Base-by-base conservation (phyloP, 129 eudicot species). In the Calendula officinalis region DNA sequence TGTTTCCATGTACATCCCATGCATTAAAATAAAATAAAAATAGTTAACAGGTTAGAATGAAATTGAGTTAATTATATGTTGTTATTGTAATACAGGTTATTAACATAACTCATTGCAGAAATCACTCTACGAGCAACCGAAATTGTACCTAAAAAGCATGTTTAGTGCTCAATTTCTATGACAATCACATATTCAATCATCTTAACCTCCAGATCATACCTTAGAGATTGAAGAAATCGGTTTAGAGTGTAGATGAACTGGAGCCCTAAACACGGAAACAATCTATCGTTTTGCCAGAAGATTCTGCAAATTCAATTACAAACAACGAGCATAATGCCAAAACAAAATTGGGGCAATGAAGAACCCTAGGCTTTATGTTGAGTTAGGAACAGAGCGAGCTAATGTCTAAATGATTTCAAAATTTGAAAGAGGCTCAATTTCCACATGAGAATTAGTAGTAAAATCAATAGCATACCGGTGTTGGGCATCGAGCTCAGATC, bases 211-310 rank as follows among this genome's bases (percentile, higher is more conserved):
- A 46, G 14, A 14, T 2, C 47, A 11, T 34, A 77, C 81, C 68
- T 70, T 70, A 16, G 64, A 14, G 9, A 6, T 62, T 44, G 80
- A 75, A 61, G 56, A 14, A 8, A 60, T 60, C 37, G 80, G 75
- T 14, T 70, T 67, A 42, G 71, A 57, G 37, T 47, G 61, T 7
- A 64, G 72, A 35, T 62, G 50, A 54, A 63, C 5, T 2, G 77
- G 70, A 62, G 73, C 7, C 40, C 41, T 90, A 86, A 33, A 76
- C 86, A 54, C 82, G 74, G 70, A 86, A 75, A 49, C 90, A 86
- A 34, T 83, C 84, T 86, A 86, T 82, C 33, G 80, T 77, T 32
- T 77, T 72, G 71, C 57, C 40, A 68, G 40, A 41, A 52, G 68
- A 38, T 33, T 44, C 60, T 9, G 17, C 34, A 45, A 47, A 54